Conservation (phyloP, 805 yeast species). For the Yarrowia bubula region DNA sequence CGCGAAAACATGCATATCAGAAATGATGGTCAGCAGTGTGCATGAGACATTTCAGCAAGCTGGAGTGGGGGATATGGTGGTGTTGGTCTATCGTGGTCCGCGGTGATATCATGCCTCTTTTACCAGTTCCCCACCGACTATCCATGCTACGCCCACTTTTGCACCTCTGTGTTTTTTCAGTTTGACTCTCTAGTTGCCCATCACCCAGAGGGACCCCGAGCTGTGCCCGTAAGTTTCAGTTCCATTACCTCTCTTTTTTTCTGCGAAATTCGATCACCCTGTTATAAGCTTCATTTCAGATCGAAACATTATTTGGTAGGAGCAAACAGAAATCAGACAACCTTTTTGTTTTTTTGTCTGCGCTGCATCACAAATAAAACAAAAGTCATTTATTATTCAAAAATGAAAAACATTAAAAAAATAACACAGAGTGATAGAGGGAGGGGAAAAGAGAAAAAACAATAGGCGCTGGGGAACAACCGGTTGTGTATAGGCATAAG, state of each 20-base stretch:
- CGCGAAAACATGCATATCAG: neutral
- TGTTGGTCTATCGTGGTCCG: too few relatives aligned
- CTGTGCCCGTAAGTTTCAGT: neutral
- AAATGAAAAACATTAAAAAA: neutral
- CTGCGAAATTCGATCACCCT: neutral
- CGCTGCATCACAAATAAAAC: neutral
- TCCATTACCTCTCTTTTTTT: neutral
- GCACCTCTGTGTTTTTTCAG: neutral
- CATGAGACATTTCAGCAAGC: too few relatives aligned
- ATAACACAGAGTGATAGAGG: neutral
- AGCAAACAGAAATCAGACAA: conserved; percentile 12
- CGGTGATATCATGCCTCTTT: too few relatives aligned
- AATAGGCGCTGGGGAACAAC: too few relatives aligned
- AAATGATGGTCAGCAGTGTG: neutral
- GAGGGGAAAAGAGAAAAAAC: neutral
- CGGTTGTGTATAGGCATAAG: neutral
- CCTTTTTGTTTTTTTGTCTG: neutral
- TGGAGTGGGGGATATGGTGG: too few relatives aligned
- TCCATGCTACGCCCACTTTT: too few relatives aligned
- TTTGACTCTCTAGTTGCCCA: neutral
- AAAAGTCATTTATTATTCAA: neutral
- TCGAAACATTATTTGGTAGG: neutral
- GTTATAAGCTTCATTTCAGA: neutral
- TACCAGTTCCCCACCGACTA: too few relatives aligned
- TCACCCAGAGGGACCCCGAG: neutral